Conservation (phyloP, 2,329 filamentous ascomycete genomes). For the Fusarium temperatum region DNA sequence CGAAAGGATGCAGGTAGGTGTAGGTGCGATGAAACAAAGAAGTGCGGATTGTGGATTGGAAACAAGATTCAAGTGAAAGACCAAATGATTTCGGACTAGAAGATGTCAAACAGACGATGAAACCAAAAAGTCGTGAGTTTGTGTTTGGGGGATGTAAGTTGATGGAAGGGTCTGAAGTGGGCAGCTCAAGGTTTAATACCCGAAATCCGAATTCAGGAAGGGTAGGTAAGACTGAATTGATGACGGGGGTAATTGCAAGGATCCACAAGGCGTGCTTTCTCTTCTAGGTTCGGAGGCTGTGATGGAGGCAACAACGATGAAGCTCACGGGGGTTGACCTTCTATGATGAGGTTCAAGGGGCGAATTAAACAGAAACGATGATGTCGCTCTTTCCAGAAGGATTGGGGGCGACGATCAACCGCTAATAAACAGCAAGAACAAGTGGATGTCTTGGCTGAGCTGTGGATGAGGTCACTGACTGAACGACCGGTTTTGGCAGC, state of each 20-base stretch:
- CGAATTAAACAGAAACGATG: slow-evolving; percentile 8
- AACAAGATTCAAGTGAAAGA: neutral
- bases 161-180: slow-evolving; percentile 11
- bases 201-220: neutral
- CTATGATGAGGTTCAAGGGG: neutral
- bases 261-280: slow-evolving; percentile 12
- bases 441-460: slow-evolving; percentile 4
- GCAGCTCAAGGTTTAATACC: slow-evolving; percentile 28
- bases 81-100: neutral
- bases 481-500: slow-evolving; percentile 2
- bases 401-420: slow-evolving; percentile 10
- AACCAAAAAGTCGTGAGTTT: neutral
- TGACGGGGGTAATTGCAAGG: slow-evolving; percentile 18
- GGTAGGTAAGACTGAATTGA: slow-evolving; percentile 2
- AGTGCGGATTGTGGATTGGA: neutral
- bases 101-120: neutral
- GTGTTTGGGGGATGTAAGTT: slow-evolving; percentile 2
- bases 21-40: neutral
- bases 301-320: neutral
- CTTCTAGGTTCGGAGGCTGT: neutral
- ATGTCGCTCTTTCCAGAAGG: slow-evolving; percentile 18
- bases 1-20: neutral
- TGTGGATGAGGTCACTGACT: slow-evolving; percentile 23
- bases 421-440: slow-evolving; percentile 14
- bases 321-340: slow-evolving; percentile 2